Evolutionary conservation across 2,329 filamentous ascomycete genomes (phyloP), one percentile per base, ranked within the genome.

Genomic region (Ramichloridium luteum): DNA sequence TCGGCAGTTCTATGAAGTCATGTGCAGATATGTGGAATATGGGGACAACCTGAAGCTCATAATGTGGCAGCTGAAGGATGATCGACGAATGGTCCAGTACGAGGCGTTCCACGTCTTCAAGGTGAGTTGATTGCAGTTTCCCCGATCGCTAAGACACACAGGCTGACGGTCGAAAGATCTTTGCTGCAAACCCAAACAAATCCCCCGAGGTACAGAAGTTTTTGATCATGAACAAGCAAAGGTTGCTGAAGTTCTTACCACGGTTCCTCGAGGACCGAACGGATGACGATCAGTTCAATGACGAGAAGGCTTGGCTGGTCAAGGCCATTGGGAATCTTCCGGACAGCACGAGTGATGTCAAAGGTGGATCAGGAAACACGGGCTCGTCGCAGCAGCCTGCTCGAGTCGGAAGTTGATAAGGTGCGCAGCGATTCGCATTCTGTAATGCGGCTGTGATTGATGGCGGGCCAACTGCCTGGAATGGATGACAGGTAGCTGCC

Each of bases 91-190:
- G 86, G 90, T 98, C 40, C 90, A 96, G 59, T 98, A 98, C 56
- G 90, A 98, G 57, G 90, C 86, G 5, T 98, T 98, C 57, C 90
- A 98, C 55, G 88, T 98, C 25, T 98, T 98, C 70, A 98, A 98
- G 67, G 72, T 74, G 39, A 31, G 46, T n/a, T n/a, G n/a, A n/a
- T n/a, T n/a, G n/a, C n/a, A n/a, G n/a, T n/a, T n/a, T n/a, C n/a
- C n/a, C n/a, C n/a, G n/a, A n/a, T n/a, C n/a, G n/a, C n/a, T n/a
- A n/a, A n/a, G n/a, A n/a, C n/a, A n/a, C 20, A 23, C n/a, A n/a
- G 20, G n/a, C 20, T 32, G 27, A 36, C 28, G 4, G 15, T 18
- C 26, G 13, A n/a, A 50, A 74, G 72, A 88, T 98, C 40, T 98
- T 98, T 59, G 90, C 96, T 32, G 90, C 90, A 38, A 98, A 98